These are phyloP conservation scores for Cytospora leucostoma DNA, from an alignment of 2,329 filamentous ascomycete genomes.

Conservation along the genomic window DNA sequence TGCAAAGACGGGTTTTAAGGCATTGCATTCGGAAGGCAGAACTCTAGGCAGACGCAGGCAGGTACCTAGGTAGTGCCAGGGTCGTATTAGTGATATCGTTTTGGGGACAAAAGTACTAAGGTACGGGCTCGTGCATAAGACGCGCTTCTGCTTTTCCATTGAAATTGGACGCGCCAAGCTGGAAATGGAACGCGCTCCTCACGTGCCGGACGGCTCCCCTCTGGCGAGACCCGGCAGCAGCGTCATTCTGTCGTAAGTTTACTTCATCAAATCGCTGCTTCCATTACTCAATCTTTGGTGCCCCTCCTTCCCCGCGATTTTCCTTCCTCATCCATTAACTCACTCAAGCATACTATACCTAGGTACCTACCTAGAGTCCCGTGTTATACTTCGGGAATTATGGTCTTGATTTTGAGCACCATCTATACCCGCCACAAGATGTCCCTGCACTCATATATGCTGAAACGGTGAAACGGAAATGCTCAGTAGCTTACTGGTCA, in stretches of 20 bases:
- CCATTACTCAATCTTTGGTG: background rate
- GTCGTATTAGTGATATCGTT: background rate
- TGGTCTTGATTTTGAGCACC: too few species aligned
- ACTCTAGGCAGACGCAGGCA: constrained; percentile 15
- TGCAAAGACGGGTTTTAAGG: background rate
- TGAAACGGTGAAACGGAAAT: background rate
- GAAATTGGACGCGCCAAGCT: constrained; percentile 12
- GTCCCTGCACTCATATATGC: too few species aligned
- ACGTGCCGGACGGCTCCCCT: constrained; percentile 5
- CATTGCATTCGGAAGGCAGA: constrained; percentile 11
- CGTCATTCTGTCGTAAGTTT: background rate
- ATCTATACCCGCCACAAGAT: too few species aligned
- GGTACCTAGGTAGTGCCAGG: background rate
- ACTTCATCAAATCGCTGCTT: background rate
- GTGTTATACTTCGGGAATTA: too few species aligned
- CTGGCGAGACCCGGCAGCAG: background rate
- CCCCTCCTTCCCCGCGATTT: too few species aligned
- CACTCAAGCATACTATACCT: too few species aligned
- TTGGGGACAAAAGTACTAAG: background rate
- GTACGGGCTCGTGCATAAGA: constrained; percentile 8
- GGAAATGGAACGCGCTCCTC: constrained; percentile 12
- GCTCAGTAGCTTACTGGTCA: background rate
- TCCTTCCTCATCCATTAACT: too few species aligned
- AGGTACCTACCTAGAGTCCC: too few species aligned
- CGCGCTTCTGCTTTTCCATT: constrained; percentile 10